Conservation (phyloP, 768 basidiomycete genomes). For the Collybia nuda region DNA sequence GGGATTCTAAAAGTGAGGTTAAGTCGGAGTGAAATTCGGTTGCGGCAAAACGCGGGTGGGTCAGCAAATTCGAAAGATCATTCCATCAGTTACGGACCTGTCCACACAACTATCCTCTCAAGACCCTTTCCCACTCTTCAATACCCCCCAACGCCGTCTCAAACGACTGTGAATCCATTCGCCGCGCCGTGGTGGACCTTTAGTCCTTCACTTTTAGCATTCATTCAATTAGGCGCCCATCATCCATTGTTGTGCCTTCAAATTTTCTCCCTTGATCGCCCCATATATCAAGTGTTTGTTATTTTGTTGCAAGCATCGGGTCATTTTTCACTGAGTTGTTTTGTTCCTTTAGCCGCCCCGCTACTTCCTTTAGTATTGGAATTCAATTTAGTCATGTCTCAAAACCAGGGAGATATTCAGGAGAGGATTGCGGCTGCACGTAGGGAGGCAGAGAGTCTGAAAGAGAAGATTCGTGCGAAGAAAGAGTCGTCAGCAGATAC, state of each 20-base stretch:
- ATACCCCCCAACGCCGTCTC: conserved; percentile 19
- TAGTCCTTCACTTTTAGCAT: not conserved
- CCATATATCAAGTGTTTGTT: conserved; percentile 7
- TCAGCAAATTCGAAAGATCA: conserved; percentile 22
- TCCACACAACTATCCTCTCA: conserved; percentile 19
- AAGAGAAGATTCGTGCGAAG: conserved; percentile 98
- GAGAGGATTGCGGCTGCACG: conserved; percentile 95
- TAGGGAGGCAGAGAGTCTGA: conserved; percentile 94
- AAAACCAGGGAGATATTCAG: conserved; percentile 82
- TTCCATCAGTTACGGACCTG: conserved; percentile 21
- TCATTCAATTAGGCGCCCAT: not conserved
- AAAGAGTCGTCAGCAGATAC: conserved; percentile 98
- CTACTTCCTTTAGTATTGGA: not conserved
- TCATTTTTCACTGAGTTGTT: not conserved
- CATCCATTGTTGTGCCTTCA: conserved; percentile 1
- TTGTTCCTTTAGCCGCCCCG: too few relatives aligned
- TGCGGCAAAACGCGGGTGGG: conserved; percentile 21
- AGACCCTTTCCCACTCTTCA: conserved; percentile 21
- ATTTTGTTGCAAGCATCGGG: not conserved
- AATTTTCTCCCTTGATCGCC: conserved; percentile 6
- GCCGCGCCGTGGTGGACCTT: conserved; percentile 10
- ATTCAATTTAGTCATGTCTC: conserved; percentile 54
- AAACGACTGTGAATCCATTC: conserved; percentile 16
- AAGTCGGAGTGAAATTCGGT: conserved; percentile 13
- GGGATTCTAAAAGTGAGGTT: not conserved